Evolutionary conservation across 192 early-diverging fungal species (phyloP).

Genomic region (Coemansia sp.): DNA sequence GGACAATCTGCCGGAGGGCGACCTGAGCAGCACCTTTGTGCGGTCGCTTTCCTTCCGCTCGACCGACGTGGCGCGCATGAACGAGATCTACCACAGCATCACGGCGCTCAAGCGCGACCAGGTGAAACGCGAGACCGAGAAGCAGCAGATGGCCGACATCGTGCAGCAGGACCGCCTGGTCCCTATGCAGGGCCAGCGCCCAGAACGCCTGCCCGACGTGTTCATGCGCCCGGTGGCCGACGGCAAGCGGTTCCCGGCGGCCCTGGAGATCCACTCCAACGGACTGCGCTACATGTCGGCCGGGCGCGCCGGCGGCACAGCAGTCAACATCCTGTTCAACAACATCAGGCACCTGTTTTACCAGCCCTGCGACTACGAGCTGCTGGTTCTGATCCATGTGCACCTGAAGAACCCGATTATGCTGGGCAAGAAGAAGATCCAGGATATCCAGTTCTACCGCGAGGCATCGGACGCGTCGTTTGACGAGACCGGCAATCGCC

Average conservation of each 20-base stretch:
- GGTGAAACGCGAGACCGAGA: conserved; percentile 89
- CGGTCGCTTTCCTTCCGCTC: conserved; percentile 90
- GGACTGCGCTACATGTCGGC: conserved; percentile 89
- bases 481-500: conserved; percentile 96
- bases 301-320: conserved; percentile 67
- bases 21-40: conserved; percentile 86
- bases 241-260: conserved; percentile 89
- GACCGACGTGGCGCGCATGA: conserved; percentile 77
- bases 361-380: conserved; percentile 97
- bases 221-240: conserved; percentile 90
- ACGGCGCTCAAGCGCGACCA: conserved; percentile 90
- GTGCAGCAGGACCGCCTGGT: conserved; percentile 91
- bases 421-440: conserved; percentile 96
- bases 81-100: conserved; percentile 83
- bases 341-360: conserved; percentile 98
- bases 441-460: conserved; percentile 98
- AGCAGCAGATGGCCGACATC: conserved; percentile 94
- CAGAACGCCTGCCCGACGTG: conserved; percentile 82
- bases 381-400: conserved; percentile 92
- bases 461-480: conserved; percentile 92
- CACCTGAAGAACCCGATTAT: conserved; percentile 97
- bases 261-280: conserved; percentile 95
- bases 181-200: conserved; percentile 71
- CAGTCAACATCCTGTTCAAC: conserved; percentile 94
- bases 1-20: conserved; percentile 84